Base-by-base conservation (phyloP, 1,284 basidiomycete species). In the Fistulinella cinereoalba region DNA sequence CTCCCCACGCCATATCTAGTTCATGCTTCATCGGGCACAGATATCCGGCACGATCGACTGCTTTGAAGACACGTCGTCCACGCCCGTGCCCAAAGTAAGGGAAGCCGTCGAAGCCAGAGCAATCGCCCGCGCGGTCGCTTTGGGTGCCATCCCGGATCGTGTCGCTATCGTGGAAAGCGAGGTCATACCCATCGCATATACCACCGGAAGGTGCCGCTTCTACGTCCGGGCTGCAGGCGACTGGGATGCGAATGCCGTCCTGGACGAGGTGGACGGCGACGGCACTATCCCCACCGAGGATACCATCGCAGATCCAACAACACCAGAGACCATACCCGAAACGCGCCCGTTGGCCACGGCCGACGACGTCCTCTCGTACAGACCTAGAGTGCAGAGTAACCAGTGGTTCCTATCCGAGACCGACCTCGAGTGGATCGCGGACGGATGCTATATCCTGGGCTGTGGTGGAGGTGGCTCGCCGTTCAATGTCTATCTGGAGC, bases 211-310 rank as follows among this genome's bases (percentile, higher is more conserved):
- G 43, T 64, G 62, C 16, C 70, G 78, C 19, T 70, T 80, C 52
- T 75, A 79, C 34, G 74, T 78, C 53, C 77, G 75, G 56, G 78
- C 75, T 4, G 73, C 75, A 11, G 79, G 77, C 9, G 77, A 80
- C 54, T 73, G 62, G 62, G 52, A 56, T 41, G 66, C 66, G 29
- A 31, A 48, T 21, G 50, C 53, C 11, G 50, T 60, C 49, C 52
- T 65, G 41, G 54, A 62, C 54, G 52, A 57, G 8, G 50, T 46
- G 18, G 19, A 33, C 1, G 52, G 55, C 5, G 24, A 21, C 23
- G 36, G 50, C 18, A 27, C 42, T n/a, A n/a, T 43, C 18, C 15
- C 49, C 19, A 38, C 11, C 19, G 56, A 60, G 40, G 44, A 50
- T 39, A 32, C 43, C 21, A 40, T 16, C 10, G 6, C 29, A 22